A percentile compares a stretch with the other conserved stretches of the same genome.
Conservation (phyloP, 331 rosid genomes). For the Telfairia occidentalis region DNA sequence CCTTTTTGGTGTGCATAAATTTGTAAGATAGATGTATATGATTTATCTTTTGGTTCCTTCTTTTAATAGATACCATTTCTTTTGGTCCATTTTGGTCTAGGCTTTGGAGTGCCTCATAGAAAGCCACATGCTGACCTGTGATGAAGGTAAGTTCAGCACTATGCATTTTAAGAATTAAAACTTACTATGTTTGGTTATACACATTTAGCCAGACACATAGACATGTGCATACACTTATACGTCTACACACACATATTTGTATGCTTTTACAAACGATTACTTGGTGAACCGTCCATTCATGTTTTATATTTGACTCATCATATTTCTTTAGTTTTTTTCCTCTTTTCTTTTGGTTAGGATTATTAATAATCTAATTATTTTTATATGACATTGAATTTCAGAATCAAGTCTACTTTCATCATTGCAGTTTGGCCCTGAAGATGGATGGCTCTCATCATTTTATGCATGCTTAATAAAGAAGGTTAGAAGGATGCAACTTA, state of each 20-base stretch:
- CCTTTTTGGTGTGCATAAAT: not conserved
- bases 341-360: not conserved
- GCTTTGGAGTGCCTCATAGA: slow-evolving; percentile 94
- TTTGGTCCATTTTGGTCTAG: slow-evolving; percentile 33
- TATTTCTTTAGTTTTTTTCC: not conserved
- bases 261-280: not conserved
- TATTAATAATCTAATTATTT: slow-evolving; percentile 1
- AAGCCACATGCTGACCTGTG: slow-evolving; percentile 88
- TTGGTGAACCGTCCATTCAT: not conserved
- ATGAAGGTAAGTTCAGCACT: slow-evolving; percentile 47
- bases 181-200: not conserved
- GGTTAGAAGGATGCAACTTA: slow-evolving; percentile 30
- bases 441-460: slow-evolving; percentile 86
- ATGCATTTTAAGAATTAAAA: not conserved
- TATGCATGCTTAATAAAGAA: slow-evolving; percentile 84
- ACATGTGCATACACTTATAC: not conserved
- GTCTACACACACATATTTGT: not conserved
- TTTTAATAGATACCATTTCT: slow-evolving; percentile 9
- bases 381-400: slow-evolving; percentile 26
- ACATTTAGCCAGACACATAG: not conserved
- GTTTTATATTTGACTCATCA: not conserved
- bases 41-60: not conserved
- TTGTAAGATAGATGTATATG: not conserved
- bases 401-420: slow-evolving; percentile 71
- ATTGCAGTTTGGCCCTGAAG: slow-evolving; percentile 70